Evolutionary conservation across 2,329 filamentous ascomycete genomes (phyloP), one percentile per base, ranked within the genome.

Genomic region (Chaetomium strumarium): DNA sequence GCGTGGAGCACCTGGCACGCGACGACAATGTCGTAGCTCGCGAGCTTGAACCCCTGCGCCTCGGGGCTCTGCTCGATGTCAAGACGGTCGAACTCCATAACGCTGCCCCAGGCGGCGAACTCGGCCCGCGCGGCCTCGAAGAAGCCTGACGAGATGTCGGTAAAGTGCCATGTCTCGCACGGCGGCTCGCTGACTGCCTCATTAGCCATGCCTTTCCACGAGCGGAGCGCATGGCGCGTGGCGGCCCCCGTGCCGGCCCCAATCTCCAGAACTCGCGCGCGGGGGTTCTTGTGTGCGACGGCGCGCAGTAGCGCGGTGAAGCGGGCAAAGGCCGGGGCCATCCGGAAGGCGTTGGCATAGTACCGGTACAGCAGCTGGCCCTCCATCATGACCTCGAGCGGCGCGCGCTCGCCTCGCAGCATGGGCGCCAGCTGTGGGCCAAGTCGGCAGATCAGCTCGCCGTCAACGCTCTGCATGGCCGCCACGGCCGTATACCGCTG

Each of bases 221-320:
- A 16, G 14, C 14, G 34, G 29, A 11, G 43, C 46, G n/a, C n/a
- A 9, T 39, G 33, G 5, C 61, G 54, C 0, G 73, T 75, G 0
- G 68, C 62, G 11, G 64, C 66, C 1, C 71, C 72, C 1, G 68
- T 71, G 2, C 73, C 72, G 8, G 67, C 71, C 20, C 73, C 72
- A 9, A 73, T 62, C 56, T 66, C 64, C 5, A 77, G 55, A 14
- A 75, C 44, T 5, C 43, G 37, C 2, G 50, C 36, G 2, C 46
- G 50, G 1, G 59, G 58, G 36, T 58, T 37, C 49, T 61, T 55
- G 11, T 44, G 33, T 12, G 20, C 24, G 46, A 47, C 13, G 14
- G 44, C 17, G 1, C 29, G 16, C 33, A 64, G 11, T 16, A 58
- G 56, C 3, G 51, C 31, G 16, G 58, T 53, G n/a, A 49, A 56